Evolutionary conservation across 495 filamentous ascomycete species (phyloP), one percentile per base, ranked within the genome.

Genomic region (Cercophora sp.): DNA sequence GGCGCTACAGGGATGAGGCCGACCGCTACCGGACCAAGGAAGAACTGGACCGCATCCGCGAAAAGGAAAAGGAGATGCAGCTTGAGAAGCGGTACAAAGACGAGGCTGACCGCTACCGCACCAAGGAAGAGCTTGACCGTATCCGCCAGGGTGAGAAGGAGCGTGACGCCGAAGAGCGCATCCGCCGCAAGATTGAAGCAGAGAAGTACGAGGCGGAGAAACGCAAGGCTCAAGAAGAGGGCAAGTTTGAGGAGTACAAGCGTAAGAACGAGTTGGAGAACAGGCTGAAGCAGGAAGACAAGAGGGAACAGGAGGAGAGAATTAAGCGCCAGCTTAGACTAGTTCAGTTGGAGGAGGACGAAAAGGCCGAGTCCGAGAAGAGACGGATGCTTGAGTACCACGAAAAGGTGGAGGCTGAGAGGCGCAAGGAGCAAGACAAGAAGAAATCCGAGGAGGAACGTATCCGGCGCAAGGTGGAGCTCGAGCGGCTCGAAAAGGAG

Each of bases 401-500:
- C 26, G 65, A 72, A 9, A 70, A 76, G 62, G 67, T 67, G 32
- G 74, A 78, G 63, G 63, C 74, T 2, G 70, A 74, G 46, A 58
- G 63, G 26, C 67, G 66, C 11, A 59, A 66, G 22, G 71, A 69
- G 8, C 65, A 76, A 54, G 70, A 75, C 58, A 69, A 74, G 53
- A 62, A 68, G 39, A 71, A 75, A 53, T 64, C 68, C 41, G 68
- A 77, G 8, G 67, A 73, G 53, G 72, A 66, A 41, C 71, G 73
- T 48, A 66, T 84, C 31, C 66, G 72, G 54, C 69, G 69, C 40
- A 75, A 80, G 63, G 49, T 77, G 11, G 70, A 80, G 49, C 72
- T 81, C 10, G 78, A 88, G 66, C 78, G 73, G 59, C 73, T 82
- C 25, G 68, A 77, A 39, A 74, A 78, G 43, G 82, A 86, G 63